Conservation (phyloP, 2,329 filamentous ascomycete genomes). For the Alternaria arborescens region DNA sequence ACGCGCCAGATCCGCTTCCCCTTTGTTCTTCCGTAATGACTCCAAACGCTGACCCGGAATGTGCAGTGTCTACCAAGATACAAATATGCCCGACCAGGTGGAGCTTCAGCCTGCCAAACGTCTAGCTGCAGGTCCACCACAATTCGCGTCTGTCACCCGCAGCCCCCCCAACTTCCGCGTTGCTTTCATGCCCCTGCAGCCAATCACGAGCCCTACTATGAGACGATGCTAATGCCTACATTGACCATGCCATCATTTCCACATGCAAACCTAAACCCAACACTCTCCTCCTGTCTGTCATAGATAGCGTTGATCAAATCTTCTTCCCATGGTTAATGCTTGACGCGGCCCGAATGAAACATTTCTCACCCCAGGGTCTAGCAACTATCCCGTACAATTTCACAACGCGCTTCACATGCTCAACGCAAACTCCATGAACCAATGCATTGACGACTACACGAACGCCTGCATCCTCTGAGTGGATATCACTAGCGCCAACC, state of each 20-base stretch:
- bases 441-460: constrained; percentile 30
- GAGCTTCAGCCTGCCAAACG: constrained; percentile 10
- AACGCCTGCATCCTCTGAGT: constrained; percentile 16
- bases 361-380: neutral
- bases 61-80: neutral
- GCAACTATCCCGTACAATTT: neutral
- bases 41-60: neutral
- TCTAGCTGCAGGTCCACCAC: constrained; percentile 16
- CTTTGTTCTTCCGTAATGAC: constrained; percentile 1
- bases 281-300: neutral
- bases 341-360: neutral
- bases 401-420: constrained; percentile 10
- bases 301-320: neutral
- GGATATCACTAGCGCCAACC: constrained; percentile 27
- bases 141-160: constrained; percentile 9
- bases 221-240: neutral
- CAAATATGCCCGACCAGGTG: neutral
- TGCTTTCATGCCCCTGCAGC: constrained; percentile 8
- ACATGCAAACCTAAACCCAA: constrained; percentile 9
- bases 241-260: constrained; percentile 14
- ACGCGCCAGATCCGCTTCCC: neutral
- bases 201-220: constrained; percentile 7
- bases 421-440: constrained; percentile 18
- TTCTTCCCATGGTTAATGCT: constrained; percentile 7
- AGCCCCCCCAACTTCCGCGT: neutral